Base-by-base conservation (phyloP, 768 basidiomycete species). In the Rhodotorula graminis region DNA sequence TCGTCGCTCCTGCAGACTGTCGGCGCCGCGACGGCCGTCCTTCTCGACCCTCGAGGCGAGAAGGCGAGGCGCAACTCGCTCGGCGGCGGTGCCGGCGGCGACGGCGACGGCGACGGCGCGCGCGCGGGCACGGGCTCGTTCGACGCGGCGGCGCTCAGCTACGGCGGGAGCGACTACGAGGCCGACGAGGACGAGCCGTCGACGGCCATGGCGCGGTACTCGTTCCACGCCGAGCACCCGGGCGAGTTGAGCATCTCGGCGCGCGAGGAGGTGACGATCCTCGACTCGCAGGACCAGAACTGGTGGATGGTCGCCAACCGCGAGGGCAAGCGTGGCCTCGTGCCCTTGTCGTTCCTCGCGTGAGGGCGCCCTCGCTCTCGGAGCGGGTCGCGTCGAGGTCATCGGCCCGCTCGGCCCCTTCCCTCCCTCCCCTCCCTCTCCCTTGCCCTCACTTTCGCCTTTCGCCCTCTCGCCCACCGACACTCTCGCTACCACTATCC, bases 1-100 rank as follows among this genome's bases (percentile, higher is more conserved):
- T 93, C 92, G 0, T 92, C 91, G 6, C 83, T 95, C 29, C 86
- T 95, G 6, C 91, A 90, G 65, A 91, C 94, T 76, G 92, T 95
- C 82, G 73, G 69, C 12, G 71, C 73, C 4, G 81, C 83, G 14
- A 79, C 76, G 15, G 73, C 73, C 21, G 74, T 74, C 19, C 69
- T 74, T 9, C 71, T 72, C 62, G 71, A 69, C 61, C 46, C 59
- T 33, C 74, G 74, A 64, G 67, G 74, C 49, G 71, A 70, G 66
- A 71, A 71, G 59, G 62, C 63, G 59, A 40, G 59, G n/a, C 63
- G 42, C 61, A 64, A 72, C 57, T 73, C 73, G 37, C 59, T 64
- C 29, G 18, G n/a, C 50, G 69, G 64, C 42, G 56, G 4, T 12
- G 53, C 23, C 5, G 37, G 33, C 42, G 56, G 2, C 27, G 53